Evolutionary conservation across 2,329 filamentous ascomycete genomes (phyloP).

Genomic region (Bimuria novae-zelandiae): DNA sequence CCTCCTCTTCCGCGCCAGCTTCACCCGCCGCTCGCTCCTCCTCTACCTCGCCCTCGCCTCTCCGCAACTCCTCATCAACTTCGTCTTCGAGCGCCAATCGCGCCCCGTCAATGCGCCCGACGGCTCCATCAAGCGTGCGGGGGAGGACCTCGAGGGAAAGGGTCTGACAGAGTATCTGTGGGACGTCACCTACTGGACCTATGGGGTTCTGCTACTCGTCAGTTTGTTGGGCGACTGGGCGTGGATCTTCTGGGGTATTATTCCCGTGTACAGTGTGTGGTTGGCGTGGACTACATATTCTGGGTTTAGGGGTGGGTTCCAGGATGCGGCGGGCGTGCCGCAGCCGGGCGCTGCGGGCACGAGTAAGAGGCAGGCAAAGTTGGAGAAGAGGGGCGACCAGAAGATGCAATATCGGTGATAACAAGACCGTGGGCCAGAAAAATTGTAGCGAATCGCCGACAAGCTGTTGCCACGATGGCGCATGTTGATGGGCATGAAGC

Average conservation of each 20-base stretch:
- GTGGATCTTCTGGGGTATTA: conserved; percentile 64
- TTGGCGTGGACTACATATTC: conserved; percentile 53
- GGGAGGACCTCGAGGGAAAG: conserved; percentile 84
- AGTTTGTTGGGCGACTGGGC: conserved; percentile 80
- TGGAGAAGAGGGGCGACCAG: conserved; percentile 58
- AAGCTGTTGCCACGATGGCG: too few relatives aligned
- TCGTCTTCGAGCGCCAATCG: conserved; percentile 81
- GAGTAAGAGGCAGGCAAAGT: conserved; percentile 57
- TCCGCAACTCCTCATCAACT: conserved; percentile 79
- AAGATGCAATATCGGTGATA: conserved; percentile 52
- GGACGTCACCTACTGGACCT: conserved; percentile 94
- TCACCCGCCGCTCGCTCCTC: conserved; percentile 56
- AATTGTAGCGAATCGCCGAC: too few relatives aligned
- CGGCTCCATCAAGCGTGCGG: conserved; percentile 70
- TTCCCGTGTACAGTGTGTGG: conserved; percentile 54
- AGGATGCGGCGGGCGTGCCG: conserved; percentile 48
- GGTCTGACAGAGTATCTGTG: conserved; percentile 98
- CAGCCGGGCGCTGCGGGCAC: conserved; percentile 32
- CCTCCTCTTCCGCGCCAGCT: conserved; percentile 65
- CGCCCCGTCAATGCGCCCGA: conserved; percentile 72
- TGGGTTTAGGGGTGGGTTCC: conserved; percentile 49
- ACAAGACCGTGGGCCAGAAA: neutral
- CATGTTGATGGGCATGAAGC: too few relatives aligned
- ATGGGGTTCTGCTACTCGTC: conserved; percentile 74
- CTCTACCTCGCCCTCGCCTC: conserved; percentile 74